A percentile compares a stretch with the other conserved stretches of the same genome.
Evolutionary conservation across 1,284 basidiomycete genomes (phyloP).

Genomic region (Ustilago nuda): DNA sequence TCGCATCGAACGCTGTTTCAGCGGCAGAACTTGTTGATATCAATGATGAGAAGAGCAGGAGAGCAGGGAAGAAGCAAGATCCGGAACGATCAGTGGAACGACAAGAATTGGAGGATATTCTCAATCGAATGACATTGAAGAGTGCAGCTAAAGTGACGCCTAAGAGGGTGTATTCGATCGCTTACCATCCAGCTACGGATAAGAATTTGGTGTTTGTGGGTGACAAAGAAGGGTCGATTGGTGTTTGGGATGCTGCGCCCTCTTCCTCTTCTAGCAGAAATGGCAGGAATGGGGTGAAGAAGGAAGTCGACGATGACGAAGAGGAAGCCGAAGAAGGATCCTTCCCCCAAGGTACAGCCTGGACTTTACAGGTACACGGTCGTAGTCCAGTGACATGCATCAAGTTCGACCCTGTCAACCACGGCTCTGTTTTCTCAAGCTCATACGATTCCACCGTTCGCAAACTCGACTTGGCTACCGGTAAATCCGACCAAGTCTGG

Average conservation of each 20-base stretch:
- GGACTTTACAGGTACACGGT: constrained; percentile 60
- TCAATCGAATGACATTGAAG: constrained; percentile 60
- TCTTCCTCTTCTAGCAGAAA: not conserved
- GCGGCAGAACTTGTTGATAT: constrained; percentile 42
- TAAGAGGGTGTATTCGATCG: constrained; percentile 62
- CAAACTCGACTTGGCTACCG: constrained; percentile 50
- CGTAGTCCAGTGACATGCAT: constrained; percentile 62
- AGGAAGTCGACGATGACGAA: constrained; percentile 27
- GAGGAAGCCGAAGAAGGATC: constrained; percentile 28
- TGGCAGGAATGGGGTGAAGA: constrained; percentile 21
- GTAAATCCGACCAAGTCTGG: constrained; percentile 56
- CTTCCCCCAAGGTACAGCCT: constrained; percentile 48
- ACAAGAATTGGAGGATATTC: constrained; percentile 44
- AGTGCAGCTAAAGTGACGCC: constrained; percentile 55
- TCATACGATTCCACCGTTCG: constrained; percentile 66
- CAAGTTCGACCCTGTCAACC: constrained; percentile 60
- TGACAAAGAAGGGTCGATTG: constrained; percentile 64
- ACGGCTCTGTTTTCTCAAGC: constrained; percentile 53
- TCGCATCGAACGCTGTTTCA: constrained; percentile 22
- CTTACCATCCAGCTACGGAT: constrained; percentile 58
- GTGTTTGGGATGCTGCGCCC: constrained; percentile 63
- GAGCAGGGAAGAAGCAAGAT: constrained; percentile 4
- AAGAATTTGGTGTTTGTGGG: constrained; percentile 66
- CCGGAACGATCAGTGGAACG: constrained; percentile 14
- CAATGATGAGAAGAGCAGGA: constrained; percentile 34